Evolutionary conservation across 257 asterid species (phyloP), one percentile per base, ranked within the genome.

Genomic region (Scutellaria baicalensis): DNA sequence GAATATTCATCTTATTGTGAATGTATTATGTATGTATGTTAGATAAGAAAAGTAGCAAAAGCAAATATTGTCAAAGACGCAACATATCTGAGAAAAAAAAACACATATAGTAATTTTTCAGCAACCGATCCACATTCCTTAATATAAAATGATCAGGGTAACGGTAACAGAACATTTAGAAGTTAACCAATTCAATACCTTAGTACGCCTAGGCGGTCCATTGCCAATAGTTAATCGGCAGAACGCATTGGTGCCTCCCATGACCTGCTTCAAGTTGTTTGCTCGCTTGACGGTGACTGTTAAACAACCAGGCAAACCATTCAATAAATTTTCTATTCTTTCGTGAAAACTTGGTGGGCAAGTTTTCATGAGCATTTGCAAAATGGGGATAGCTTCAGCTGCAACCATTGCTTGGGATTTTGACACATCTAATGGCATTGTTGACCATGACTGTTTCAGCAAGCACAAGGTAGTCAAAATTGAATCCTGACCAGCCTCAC

Each of bases 381-480:
- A 81, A 72, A 77, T 75, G 31, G 96, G 95, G 76, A 89, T 87
- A 72, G 96, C 96, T 83, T 91, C 96, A 17, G 97, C 86, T 59
- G 93, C 93, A 68, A 78, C 83, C 84, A 78, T 87, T 44, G 96
- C 81, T 76, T 91, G 97, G 45, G 95, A 85, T 76, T 77, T 89
- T 33, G 93, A 85, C 72, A 87, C 84, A 58, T 89, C 97, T 35
- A 86, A 31, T 23, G 95, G 91, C 89, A 91, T 87, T 69, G 80
- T 61, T 44, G 93, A 47, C 97, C 97, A 91, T n/a, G 96, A 89
- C 9, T 84, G 91, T 79, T 83, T 89, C 73, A 91, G 78, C 88
- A 89, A 75, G 78, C 91, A 85, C 74, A 91, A 71, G 65, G 81
- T 84, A 70, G 79, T 82, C 74, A 91, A 66, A 55, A 79, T 79